These are phyloP conservation scores for Picocystis sp. DNA, from an alignment of 163 green algal species.

Conservation along the genomic window DNA sequence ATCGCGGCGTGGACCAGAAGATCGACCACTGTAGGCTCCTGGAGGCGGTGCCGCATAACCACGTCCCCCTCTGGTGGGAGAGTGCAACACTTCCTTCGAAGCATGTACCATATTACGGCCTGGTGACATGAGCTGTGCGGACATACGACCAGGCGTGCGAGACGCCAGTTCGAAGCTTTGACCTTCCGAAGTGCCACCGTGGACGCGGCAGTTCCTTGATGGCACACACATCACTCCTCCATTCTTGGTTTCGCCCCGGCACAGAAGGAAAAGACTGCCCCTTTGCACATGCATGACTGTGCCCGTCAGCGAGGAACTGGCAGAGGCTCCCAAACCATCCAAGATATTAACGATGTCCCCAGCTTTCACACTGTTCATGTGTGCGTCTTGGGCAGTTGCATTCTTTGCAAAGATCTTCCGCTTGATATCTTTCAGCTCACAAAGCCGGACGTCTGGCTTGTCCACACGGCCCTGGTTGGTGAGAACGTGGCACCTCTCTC, in stretches of 20 bases:
- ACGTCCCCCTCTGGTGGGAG: no score
- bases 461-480: conserved; percentile 49
- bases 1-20: conserved; percentile 14
- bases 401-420: conserved; percentile 16
- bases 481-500: conserved; percentile 44
- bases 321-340: conserved; percentile 12
- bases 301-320: conserved; percentile 22
- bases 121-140: no score
- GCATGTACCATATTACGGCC: no score
- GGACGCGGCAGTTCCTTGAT: conserved; percentile 29
- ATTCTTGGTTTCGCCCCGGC: conserved; percentile 31
- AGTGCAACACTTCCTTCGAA: no score
- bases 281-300: conserved; percentile 71
- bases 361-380: conserved; percentile 15
- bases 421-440: conserved; percentile 65
- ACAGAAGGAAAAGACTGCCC: conserved; percentile 63
- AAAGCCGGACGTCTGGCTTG: conserved; percentile 48
- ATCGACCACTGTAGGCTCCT: no score
- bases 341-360: conserved; percentile 36
- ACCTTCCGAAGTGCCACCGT: conserved; percentile 11
- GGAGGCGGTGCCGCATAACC: no score
- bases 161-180: no score
- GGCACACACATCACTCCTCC: conserved; percentile 49
- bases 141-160: no score
- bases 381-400: conserved; percentile 2